Percentiles rank a stretch among this genome's conserved stretches.
phyloP scores from a whole-genome alignment of 1,139 yeast genomes.

The Debaryomyces robertsiae region DNA sequence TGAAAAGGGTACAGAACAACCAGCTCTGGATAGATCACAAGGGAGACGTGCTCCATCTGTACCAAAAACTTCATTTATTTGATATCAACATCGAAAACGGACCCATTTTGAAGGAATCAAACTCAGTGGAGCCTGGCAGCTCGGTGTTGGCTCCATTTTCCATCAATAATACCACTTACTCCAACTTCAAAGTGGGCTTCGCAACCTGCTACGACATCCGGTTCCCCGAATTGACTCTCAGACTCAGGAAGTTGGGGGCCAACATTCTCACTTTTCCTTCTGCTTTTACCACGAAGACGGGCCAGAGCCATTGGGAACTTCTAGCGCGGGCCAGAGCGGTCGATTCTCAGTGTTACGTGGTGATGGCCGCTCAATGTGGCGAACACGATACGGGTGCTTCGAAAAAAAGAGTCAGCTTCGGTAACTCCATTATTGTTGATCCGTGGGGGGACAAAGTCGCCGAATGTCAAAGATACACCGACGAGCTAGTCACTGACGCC shows the following conservation, averaged over 20 bases:
- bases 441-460: conserved; percentile 89
- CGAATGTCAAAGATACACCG: conserved; percentile 44
- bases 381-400: conserved; percentile 52
- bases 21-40: conserved; percentile 66
- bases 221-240: conserved; percentile 78
- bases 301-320: conserved; percentile 86
- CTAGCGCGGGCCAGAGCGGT: conserved; percentile 83
- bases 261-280: conserved; percentile 80
- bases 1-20: conserved; percentile 62
- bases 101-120: conserved; percentile 72
- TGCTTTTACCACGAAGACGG: conserved; percentile 90
- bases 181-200: conserved; percentile 61
- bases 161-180: conserved; percentile 15
- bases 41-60: conserved; percentile 67
- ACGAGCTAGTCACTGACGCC: conserved; percentile 39
- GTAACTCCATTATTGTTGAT: conserved; percentile 81
- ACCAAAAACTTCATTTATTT: conserved; percentile 85
- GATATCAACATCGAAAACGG: conserved; percentile 84
- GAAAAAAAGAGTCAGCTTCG: conserved; percentile 62
- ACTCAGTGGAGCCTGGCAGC: conserved; percentile 80
- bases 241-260: conserved; percentile 72
- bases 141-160: conserved; percentile 55
- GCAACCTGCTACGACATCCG: conserved; percentile 88
- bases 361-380: conserved; percentile 93
- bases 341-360: conserved; percentile 82